These are phyloP conservation scores for Odontarrhena argentea DNA, from an alignment of 345 rosid species.

Conservation along the genomic window DNA sequence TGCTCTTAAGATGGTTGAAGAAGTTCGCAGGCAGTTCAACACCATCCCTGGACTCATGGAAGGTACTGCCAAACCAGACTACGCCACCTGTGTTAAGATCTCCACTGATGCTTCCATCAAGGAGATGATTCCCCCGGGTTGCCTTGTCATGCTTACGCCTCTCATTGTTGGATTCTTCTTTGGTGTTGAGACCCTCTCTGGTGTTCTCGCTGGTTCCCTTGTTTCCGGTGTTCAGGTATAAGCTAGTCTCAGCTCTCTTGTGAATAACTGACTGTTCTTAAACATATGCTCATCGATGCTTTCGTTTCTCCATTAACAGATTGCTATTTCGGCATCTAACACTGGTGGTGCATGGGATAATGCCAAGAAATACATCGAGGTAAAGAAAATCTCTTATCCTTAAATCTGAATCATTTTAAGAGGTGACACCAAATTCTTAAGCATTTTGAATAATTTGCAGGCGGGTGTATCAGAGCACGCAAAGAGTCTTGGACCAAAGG, in stretches of 20 bases:
- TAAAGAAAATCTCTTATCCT: constrained; percentile 20
- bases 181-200: constrained; percentile 88
- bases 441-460: constrained; percentile 39
- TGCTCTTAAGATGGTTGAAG: constrained; percentile 97
- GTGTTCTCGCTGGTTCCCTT: constrained; percentile 90
- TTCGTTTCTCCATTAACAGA: constrained; percentile 43
- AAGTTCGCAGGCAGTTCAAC: constrained; percentile 93
- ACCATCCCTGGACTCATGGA: constrained; percentile 96
- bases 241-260: not conserved
- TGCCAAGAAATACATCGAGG: constrained; percentile 98
- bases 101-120: constrained; percentile 96
- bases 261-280: not conserved
- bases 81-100: constrained; percentile 93
- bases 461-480: constrained; percentile 96
- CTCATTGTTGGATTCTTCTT: constrained; percentile 82
- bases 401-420: not conserved
- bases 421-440: constrained; percentile 10
- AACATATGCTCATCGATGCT: constrained; percentile 1
- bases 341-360: constrained; percentile 99
- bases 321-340: constrained; percentile 96
- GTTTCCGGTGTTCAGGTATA: constrained; percentile 94
- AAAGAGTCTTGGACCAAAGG: constrained; percentile 82
- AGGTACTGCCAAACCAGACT: constrained; percentile 85
- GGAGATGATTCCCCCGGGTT: constrained; percentile 98
- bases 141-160: constrained; percentile 96